phyloP scores from a whole-genome alignment of 805 yeast species.

The Henningerozyma blattae region DNA sequence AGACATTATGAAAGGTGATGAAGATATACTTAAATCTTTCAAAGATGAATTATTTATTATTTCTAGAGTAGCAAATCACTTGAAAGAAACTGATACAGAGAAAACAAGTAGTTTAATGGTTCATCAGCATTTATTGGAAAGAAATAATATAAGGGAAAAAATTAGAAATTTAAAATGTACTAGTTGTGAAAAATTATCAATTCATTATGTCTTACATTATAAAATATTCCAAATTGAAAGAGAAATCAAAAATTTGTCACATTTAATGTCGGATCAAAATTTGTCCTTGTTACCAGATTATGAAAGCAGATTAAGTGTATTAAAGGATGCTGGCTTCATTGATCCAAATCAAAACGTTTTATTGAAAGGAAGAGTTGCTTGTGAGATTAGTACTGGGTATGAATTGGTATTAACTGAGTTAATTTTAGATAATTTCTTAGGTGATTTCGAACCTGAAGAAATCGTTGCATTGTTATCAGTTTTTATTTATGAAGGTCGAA shows the following conservation, averaged over 20 bases:
- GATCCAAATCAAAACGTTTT: slow-evolving; percentile 57
- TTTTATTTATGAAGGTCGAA: slow-evolving; percentile 81
- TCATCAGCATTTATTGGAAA: slow-evolving; percentile 19
- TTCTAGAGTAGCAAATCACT: slow-evolving; percentile 11
- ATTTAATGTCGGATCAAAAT: slow-evolving; percentile 72
- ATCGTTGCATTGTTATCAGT: slow-evolving; percentile 89
- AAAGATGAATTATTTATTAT: slow-evolving; percentile 14
- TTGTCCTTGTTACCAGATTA: slow-evolving; percentile 86
- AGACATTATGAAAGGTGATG: slow-evolving; percentile 18
- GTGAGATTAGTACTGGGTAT: slow-evolving; percentile 86
- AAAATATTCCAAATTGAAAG: slow-evolving; percentile 33
- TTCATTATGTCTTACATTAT: slow-evolving; percentile 34
- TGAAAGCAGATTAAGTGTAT: slow-evolving; percentile 73
- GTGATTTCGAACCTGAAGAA: slow-evolving; percentile 90
- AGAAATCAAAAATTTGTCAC: slow-evolving; percentile 44
- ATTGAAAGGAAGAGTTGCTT: slow-evolving; percentile 85
- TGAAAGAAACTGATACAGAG: slow-evolving; percentile 17
- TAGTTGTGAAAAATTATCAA: slow-evolving; percentile 32
- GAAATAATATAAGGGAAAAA: slow-evolving; percentile 17
- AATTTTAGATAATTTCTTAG: slow-evolving; percentile 80
- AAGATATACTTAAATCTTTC: slow-evolving; percentile 13
- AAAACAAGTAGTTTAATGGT: slow-evolving; percentile 20
- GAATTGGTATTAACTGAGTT: slow-evolving; percentile 84
- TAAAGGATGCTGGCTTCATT: slow-evolving; percentile 68
- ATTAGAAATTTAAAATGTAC: slow-evolving; percentile 12